phyloP scores from a whole-genome alignment of 768 basidiomycete genomes.

The Neoboletus magnificus region DNA sequence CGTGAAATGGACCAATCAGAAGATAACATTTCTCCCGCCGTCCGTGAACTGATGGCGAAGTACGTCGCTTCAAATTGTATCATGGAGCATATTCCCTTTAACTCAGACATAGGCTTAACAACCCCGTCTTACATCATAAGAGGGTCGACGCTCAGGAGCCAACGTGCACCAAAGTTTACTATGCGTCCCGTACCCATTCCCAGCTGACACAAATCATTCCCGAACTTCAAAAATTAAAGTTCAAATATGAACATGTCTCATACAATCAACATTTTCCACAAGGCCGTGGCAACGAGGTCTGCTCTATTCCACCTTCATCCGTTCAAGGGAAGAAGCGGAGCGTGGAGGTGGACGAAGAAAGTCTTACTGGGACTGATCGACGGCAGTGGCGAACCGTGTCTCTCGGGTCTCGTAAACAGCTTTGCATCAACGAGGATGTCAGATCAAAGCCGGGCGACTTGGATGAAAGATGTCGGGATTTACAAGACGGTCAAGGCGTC shows the following conservation, averaged over 20 bases:
- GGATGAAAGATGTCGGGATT: slow-evolving; percentile 85
- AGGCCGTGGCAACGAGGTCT: neutral
- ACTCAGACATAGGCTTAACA: slow-evolving; percentile 17
- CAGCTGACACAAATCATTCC: slow-evolving; percentile 89
- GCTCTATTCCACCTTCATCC: neutral
- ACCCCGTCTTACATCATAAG: slow-evolving; percentile 1
- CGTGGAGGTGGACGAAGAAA: slow-evolving; percentile 20
- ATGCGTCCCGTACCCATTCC: slow-evolving; percentile 94
- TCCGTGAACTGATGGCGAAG: slow-evolving; percentile 80
- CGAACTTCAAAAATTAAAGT: slow-evolving; percentile 72
- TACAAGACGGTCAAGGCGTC: slow-evolving; percentile 54
- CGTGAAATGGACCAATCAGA: slow-evolving; percentile 34
- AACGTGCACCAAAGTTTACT: slow-evolving; percentile 81
- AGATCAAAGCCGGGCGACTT: slow-evolving; percentile 61
- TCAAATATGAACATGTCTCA: slow-evolving; percentile 37
- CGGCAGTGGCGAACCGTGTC: slow-evolving; percentile 63
- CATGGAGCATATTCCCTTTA: neutral
- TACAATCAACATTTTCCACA: slow-evolving; percentile 14
- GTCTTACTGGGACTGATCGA: slow-evolving; percentile 24
- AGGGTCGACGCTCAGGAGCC: slow-evolving; percentile 39
- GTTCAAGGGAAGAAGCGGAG: slow-evolving; percentile 20
- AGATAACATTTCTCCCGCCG: slow-evolving; percentile 70
- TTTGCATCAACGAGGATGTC: slow-evolving; percentile 88
- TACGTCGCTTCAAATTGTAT: slow-evolving; percentile 31
- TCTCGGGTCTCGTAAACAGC: slow-evolving; percentile 84